Evolutionary conservation across 306 rosid species (phyloP), one percentile per base, ranked within the genome.

Genomic region (Vachellia pachyceras): DNA sequence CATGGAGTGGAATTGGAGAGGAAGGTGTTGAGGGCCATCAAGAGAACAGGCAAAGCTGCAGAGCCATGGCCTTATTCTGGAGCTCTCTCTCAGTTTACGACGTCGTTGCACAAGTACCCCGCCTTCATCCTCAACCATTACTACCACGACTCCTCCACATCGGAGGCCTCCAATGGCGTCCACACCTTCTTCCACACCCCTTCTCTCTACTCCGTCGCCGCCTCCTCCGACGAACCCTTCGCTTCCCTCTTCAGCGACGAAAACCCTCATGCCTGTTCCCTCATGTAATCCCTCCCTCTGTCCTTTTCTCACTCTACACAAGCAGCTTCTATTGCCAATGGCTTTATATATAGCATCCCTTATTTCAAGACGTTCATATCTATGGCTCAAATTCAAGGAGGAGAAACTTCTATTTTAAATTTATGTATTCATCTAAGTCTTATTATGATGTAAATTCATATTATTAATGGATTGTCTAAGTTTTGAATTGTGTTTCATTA

Each of bases 51-150:
- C 0, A 95, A 95, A 68, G 86, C 74, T 46, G 97, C 94, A 23
- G 99, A 93, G 69, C 93, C 93, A 68, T 95, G 97, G 99, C 99
- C 97, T 73, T 93, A 93, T 47, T 92, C 93, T 18, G 97, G 97
- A 7, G 2, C 35, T 3, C 82, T 87, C 72, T 82, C 95, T 12
- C 97, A 89, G 49, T 91, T 83, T 74, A 82, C 95, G 0, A 82
- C 95, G 0, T 93, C 97, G 1, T 90, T 95, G 77, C 93, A 93
- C 63, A 93, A 95, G 71, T 93, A 93, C 75, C 97, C 97, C 0
- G 73, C 88, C 25, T 74, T 90, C 87, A 81, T 93, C 52, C 91
- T 87, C 36, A 89, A 90, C 88, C 95, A 93, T 64, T 92, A 92
- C 74, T 85, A 92, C 7, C 91, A 92, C 73, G 85, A 69, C 17